Evolutionary conservation across 2,329 filamentous ascomycete species (phyloP).

Genomic region (Aureobasidium sp.): DNA sequence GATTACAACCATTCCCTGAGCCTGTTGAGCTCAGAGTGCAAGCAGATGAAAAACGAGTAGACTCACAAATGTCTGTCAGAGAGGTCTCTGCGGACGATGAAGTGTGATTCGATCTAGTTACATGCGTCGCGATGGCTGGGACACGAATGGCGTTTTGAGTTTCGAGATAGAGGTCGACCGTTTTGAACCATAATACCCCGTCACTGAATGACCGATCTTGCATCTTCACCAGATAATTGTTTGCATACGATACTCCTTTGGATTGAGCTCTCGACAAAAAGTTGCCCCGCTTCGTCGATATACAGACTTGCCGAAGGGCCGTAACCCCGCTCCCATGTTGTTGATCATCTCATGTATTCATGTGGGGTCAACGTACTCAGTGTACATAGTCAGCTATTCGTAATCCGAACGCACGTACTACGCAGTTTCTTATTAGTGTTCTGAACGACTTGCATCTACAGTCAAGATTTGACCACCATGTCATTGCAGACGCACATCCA

Average conservation of each 20-base stretch:
- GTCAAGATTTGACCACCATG: background rate
- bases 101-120: background rate
- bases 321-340: background rate
- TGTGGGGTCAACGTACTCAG: background rate
- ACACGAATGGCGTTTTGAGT: background rate
- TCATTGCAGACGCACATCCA: conserved; percentile 17
- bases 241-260: background rate
- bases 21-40: background rate
- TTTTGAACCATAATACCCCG: background rate
- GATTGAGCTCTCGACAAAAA: background rate
- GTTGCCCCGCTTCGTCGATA: background rate
- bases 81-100: background rate
- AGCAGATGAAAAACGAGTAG: background rate
- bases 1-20: conserved; percentile 57
- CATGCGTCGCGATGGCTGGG: background rate
- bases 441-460: background rate
- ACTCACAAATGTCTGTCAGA: background rate
- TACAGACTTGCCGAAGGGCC: background rate
- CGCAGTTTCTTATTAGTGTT: background rate
- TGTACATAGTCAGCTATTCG: background rate
- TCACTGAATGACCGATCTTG: background rate
- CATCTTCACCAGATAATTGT: background rate
- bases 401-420: background rate
- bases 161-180: background rate
- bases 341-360: background rate